phyloP scores from a whole-genome alignment of 2,329 filamentous ascomycete genomes.

The Ophiostoma pallidulum region DNA sequence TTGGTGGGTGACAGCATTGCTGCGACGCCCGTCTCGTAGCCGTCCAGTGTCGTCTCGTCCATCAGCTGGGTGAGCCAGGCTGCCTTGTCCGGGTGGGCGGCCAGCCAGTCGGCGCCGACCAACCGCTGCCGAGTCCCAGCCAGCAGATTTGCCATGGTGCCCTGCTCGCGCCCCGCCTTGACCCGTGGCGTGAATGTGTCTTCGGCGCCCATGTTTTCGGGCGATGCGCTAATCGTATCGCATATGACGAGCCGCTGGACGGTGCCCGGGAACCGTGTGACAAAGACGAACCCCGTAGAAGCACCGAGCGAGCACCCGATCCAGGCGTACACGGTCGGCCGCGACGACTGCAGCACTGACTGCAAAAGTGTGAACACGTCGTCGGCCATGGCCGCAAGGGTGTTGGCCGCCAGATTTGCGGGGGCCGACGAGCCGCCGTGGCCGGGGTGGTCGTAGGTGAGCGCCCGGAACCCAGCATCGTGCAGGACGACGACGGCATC shows the following conservation, averaged over 20 bases:
- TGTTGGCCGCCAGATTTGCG: conserved; percentile 25
- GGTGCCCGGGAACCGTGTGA: conserved; percentile 28
- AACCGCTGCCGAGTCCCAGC: conserved; percentile 10
- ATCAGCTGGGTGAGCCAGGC: conserved; percentile 21
- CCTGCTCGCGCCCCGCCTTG: conserved; percentile 23
- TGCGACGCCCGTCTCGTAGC: conserved; percentile 32
- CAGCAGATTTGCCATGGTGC: not conserved
- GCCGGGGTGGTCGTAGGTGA: conserved; percentile 35
- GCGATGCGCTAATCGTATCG: conserved; percentile 32
- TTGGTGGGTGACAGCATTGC: conserved; percentile 30
- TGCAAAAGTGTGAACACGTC: conserved; percentile 28
- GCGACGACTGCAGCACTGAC: conserved; percentile 21
- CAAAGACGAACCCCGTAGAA: conserved; percentile 31
- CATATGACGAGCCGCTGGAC: conserved; percentile 31
- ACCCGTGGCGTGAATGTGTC: conserved; percentile 30
- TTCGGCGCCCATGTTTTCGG: conserved; percentile 24
- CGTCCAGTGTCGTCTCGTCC: conserved; percentile 29
- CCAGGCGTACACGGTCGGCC: conserved; percentile 33
- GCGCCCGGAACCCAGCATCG: conserved; percentile 27
- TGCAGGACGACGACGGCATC: conserved; percentile 27
- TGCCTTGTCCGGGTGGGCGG: conserved; percentile 19
- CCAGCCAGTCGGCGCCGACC: conserved; percentile 29
- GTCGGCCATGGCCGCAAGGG: conserved; percentile 30
- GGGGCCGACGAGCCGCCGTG: conserved; percentile 32
- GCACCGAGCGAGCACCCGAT: conserved; percentile 38